Evolutionary conservation across 768 basidiomycete species (phyloP), one percentile per base, ranked within the genome.

Genomic region (Mycena vitilis): DNA sequence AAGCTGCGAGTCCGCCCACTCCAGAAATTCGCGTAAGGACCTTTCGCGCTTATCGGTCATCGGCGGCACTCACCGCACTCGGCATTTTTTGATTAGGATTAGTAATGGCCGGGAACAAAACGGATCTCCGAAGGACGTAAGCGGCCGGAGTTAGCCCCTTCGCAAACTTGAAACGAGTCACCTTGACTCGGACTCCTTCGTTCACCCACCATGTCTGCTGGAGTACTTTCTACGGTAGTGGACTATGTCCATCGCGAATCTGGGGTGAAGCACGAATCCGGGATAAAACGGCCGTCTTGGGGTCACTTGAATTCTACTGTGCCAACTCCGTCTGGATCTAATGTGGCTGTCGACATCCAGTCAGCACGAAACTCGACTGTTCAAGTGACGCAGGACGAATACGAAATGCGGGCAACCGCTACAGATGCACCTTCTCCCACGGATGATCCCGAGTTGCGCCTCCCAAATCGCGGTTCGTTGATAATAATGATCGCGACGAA

Each of bases 401-500:
- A 34, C 25, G 66, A 65, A 25, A 48, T 60, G 25, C 49, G 20
- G 18, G 45, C 6, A 20, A 38, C 12, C 8, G 66, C 4, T 5
- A 30, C 36, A 2, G n/a, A 55, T 0, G 23, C 57, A 15, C 25
- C 25, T 45, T 20, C 68, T 60, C 70, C 65, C 13, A 45, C 18
- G 15, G 53, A 65, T 20, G 71, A 79, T 56, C 73, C 75, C 18
- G 83, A 88, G 59, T 74, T 84, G 65, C 84, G 82, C 71, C 78
- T 87, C n/a, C 87, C 86, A 0, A 82, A 80, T 67, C 77, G 70
- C 60, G 54, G 79, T 25, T 87, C 85, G 3, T 70, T 88, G 59
- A 75, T 73, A 57, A 81, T 85, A 47, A 78, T 87, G 34, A 70
- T 88, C 3, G 40, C 75, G 36, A 79, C 82, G 47, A 87, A 85